phyloP scores from a whole-genome alignment of 768 basidiomycete genomes.

The Amanita rimosa region DNA sequence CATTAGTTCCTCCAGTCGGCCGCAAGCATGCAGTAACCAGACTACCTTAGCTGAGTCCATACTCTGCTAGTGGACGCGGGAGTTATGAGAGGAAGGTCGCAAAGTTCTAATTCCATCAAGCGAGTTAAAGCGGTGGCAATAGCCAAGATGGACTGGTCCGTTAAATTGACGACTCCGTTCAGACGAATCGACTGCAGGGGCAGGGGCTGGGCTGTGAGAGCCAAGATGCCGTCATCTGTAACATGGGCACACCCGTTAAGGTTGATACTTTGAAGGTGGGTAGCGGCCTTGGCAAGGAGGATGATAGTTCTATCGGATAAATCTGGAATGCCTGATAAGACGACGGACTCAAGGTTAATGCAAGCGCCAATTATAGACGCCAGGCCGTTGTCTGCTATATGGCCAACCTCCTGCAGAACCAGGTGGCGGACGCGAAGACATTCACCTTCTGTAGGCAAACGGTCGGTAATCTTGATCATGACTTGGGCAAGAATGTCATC shows the following conservation, averaged over 20 bases:
- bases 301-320: conserved; percentile 62
- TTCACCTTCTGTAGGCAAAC: conserved; percentile 50
- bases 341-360: conserved; percentile 55
- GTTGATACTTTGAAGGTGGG: conserved; percentile 64
- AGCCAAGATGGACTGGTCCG: conserved; percentile 47
- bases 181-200: conserved; percentile 68
- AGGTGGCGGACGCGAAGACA: conserved; percentile 51
- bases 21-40: conserved; percentile 5
- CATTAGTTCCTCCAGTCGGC: background rate
- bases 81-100: conserved; percentile 56
- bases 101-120: conserved; percentile 76
- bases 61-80: conserved; percentile 64
- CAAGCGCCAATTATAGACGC: conserved; percentile 43
- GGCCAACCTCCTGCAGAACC: conserved; percentile 27
- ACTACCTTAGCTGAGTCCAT: conserved; percentile 63
- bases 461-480: conserved; percentile 48
- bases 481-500: conserved; percentile 32
- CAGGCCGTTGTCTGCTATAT: conserved; percentile 50
- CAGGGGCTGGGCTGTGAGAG: conserved; percentile 56
- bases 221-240: conserved; percentile 68
- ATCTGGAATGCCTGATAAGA: conserved; percentile 56
- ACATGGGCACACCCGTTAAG: conserved; percentile 64
- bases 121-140: conserved; percentile 67
- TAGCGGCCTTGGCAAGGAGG: conserved; percentile 48
- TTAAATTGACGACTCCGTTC: conserved; percentile 55